Conservation (phyloP, 2,329 filamentous ascomycete genomes). For the Penicillium aurantiogriseum region DNA sequence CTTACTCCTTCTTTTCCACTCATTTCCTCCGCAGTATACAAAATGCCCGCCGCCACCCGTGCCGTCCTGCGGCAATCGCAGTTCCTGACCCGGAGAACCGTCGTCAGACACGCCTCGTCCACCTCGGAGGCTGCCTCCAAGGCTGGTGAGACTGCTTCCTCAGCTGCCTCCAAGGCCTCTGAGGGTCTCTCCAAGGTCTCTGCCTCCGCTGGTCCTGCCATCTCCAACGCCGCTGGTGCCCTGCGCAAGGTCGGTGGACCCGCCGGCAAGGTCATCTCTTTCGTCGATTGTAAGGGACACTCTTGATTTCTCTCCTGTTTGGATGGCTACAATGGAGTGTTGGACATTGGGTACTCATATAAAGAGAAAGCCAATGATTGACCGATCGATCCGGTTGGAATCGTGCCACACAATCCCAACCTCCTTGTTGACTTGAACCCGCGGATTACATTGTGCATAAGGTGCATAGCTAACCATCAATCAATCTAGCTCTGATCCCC, state of each 20-base stretch:
- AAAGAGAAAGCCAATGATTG: background rate
- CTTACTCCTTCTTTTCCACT: slow-evolving; percentile 29
- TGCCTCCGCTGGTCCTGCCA: slow-evolving; percentile 73
- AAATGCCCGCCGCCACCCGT: slow-evolving; percentile 47
- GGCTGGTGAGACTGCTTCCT: slow-evolving; percentile 45
- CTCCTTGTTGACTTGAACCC: slow-evolving; percentile 19
- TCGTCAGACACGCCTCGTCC: slow-evolving; percentile 49
- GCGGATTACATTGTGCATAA: background rate
- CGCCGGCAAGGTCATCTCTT: slow-evolving; percentile 73
- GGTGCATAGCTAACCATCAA: slow-evolving; percentile 25
- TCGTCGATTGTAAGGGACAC: slow-evolving; percentile 74
- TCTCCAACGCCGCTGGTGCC: slow-evolving; percentile 69
- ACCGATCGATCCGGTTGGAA: background rate
- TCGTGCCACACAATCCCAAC: slow-evolving; percentile 1
- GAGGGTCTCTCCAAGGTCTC: slow-evolving; percentile 80
- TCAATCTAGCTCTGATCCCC: slow-evolving; percentile 72
- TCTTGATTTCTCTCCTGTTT: background rate
- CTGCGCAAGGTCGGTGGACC: slow-evolving; percentile 78
- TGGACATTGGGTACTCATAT: background rate
- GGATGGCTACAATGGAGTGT: slow-evolving; percentile 1
- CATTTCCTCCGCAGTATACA: slow-evolving; percentile 31
- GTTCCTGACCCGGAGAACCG: slow-evolving; percentile 47
- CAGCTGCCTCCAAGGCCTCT: slow-evolving; percentile 62
- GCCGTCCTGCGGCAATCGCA: slow-evolving; percentile 49
- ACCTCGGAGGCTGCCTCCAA: slow-evolving; percentile 47